Base-by-base conservation (phyloP, 176 grass and related monocot genomes). In the Eleusine coracana region DNA sequence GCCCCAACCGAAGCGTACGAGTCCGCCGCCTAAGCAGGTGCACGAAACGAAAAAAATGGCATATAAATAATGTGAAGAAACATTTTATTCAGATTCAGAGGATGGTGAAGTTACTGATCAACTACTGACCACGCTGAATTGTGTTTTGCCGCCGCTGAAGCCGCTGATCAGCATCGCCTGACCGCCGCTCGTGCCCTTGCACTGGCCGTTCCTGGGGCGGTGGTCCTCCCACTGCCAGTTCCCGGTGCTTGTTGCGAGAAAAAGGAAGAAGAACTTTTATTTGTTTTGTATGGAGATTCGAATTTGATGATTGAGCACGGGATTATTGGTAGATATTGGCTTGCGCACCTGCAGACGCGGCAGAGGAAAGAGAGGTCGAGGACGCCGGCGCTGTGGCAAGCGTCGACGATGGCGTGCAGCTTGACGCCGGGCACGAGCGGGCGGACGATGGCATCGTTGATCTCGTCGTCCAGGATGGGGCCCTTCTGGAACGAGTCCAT, bases 401-500 rank as follows among this genome's bases (percentile, higher is more conserved):
- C 75, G 78, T 98, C 96, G 14, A 98, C 87, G 63, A 98, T 27
- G 75, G 96, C 96, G 75, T 93, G 92, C 51, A 98, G 96, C 79
- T 80, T 93, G 80, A 34, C 91, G 65, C 85, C 86, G 56, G 13
- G 71, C 48, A 85, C 88, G 3, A 98, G 88, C 10, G 96, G 96
- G 27, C 89, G 91, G 62, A 99, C 96, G 37, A 96, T 91, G 73
- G 70, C 86, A 58, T 76, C 80, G 65, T 99, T 99, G 87, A 92
- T 82, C 92, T 97, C 95, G 66, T 97, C 90, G 76, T 94, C 95
- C 61, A 97, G 76, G 82, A 97, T 94, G 34, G 92, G 92, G 0
- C 80, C 83, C 49, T 31, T 52, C 52, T 87, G 87, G 75, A 95
- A 95, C 25, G 87, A 76, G 80, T 98, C 96, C 44, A 98, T 48